phyloP scores from a whole-genome alignment of 495 filamentous ascomycete species.

The Podospora didyma region DNA sequence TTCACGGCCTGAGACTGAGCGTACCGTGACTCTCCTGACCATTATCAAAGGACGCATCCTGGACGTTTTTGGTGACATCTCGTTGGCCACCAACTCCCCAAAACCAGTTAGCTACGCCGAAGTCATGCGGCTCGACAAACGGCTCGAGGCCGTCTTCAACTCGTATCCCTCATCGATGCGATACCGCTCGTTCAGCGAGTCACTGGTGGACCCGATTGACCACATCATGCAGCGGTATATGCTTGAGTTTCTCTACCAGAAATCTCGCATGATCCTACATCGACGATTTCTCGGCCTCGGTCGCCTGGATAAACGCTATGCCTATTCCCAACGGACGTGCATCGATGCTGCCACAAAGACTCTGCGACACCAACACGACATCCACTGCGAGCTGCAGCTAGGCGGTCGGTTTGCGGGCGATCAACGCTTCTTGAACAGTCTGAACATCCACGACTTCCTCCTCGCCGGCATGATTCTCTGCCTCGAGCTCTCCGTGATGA shows the following conservation, averaged over 20 bases:
- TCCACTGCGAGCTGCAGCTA: slow-evolving; percentile 32
- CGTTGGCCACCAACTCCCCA: slow-evolving; percentile 16
- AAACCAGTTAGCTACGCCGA: slow-evolving; percentile 26
- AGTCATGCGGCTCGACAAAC: slow-evolving; percentile 27
- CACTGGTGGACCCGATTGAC: slow-evolving; percentile 24
- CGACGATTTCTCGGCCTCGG: slow-evolving; percentile 28
- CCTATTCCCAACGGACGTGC: slow-evolving; percentile 30
- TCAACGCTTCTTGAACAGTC: slow-evolving; percentile 29
- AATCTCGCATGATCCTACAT: slow-evolving; percentile 29
- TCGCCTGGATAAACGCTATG: slow-evolving; percentile 27
- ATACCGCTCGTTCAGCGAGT: slow-evolving; percentile 15
- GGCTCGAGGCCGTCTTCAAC: slow-evolving; percentile 22
- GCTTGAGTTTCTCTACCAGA: slow-evolving; percentile 29
- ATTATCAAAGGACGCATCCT: slow-evolving; percentile 26
- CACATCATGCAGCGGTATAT: slow-evolving; percentile 32
- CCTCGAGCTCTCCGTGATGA: slow-evolving; percentile 25
- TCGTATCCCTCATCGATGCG: slow-evolving; percentile 21
- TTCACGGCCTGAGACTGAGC: slow-evolving; percentile 32
- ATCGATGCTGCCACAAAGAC: slow-evolving; percentile 32
- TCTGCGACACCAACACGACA: slow-evolving; percentile 33
- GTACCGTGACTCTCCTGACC: slow-evolving; percentile 20
- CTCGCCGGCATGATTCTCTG: slow-evolving; percentile 40
- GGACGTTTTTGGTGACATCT: slow-evolving; percentile 21
- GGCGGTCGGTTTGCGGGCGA: slow-evolving; percentile 29
- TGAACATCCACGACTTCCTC: slow-evolving; percentile 33